Conservation (phyloP, 1,139 yeast genomes). For the Yamadazyma buinensis region DNA sequence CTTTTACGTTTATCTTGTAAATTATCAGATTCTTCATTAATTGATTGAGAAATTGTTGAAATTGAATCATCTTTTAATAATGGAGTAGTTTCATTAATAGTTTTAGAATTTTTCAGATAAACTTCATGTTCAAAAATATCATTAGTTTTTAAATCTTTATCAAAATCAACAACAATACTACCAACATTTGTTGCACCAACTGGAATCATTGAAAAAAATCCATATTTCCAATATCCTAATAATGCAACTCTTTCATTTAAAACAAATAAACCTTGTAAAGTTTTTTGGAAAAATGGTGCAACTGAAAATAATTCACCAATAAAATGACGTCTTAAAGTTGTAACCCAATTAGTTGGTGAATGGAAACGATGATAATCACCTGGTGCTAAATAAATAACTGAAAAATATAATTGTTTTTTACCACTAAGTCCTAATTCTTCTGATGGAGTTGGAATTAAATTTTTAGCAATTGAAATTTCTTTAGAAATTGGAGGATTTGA, state of each 20-base stretch:
- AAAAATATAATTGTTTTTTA: constrained; percentile 69
- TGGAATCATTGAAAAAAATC: constrained; percentile 97
- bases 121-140: constrained; percentile 57
- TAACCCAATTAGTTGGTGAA: constrained; percentile 95
- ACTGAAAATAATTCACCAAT: constrained; percentile 95
- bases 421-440: constrained; percentile 23
- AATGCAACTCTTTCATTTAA: constrained; percentile 94
- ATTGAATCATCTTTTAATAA: constrained; percentile 17
- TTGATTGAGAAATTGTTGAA: constrained; percentile 7
- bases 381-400: constrained; percentile 94
- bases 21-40: background rate
- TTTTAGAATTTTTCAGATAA: constrained; percentile 20
- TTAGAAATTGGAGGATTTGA: constrained; percentile 31
- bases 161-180: constrained; percentile 86
- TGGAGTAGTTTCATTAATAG: constrained; percentile 30
- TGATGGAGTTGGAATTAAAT: constrained; percentile 36
- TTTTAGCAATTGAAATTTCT: constrained; percentile 41
- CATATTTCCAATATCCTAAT: constrained; percentile 94
- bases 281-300: constrained; percentile 91
- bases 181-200: constrained; percentile 99
- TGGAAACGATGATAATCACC: constrained; percentile 98
- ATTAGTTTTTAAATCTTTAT: constrained; percentile 85
- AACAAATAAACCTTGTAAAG: constrained; percentile 82
- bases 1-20: constrained; percentile 21
- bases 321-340: constrained; percentile 89